phyloP scores from a whole-genome alignment of 2,329 filamentous ascomycete species.

The Diplodia mutila region DNA sequence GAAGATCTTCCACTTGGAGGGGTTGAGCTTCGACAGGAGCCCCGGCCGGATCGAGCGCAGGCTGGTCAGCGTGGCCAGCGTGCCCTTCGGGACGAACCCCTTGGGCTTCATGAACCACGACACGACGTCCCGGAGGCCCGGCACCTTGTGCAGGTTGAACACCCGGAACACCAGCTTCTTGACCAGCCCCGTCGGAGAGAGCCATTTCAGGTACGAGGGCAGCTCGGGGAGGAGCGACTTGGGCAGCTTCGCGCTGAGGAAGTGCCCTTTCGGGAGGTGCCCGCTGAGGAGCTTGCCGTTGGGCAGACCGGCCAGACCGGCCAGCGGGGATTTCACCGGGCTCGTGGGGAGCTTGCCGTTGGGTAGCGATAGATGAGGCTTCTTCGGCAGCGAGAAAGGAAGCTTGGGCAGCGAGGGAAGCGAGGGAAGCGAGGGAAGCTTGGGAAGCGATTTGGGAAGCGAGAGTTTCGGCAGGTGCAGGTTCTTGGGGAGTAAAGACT shows the following conservation, averaged over 20 bases:
- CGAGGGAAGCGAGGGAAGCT: too few species aligned
- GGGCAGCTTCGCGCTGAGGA: neutral
- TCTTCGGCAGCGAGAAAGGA: neutral
- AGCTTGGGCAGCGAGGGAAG: neutral
- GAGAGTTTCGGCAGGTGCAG: neutral
- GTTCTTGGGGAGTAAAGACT: neutral
- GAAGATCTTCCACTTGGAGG: neutral
- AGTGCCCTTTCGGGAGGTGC: neutral
- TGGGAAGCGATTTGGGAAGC: neutral
- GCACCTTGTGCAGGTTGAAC: neutral
- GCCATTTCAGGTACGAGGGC: neutral
- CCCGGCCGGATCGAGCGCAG: neutral
- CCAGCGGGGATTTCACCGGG: neutral
- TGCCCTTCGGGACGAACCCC: neutral
- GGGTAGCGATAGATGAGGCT: neutral
- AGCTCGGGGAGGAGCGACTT: neutral
- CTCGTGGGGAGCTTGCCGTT: neutral
- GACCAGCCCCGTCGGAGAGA: neutral
- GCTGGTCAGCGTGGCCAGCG: neutral
- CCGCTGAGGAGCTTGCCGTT: neutral
- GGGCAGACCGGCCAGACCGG: neutral
- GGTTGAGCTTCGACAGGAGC: neutral
- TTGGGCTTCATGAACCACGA: neutral
- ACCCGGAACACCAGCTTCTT: neutral
- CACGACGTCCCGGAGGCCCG: neutral